Conservation (phyloP, 1,284 basidiomycete species). For the Testicularia cyperi region DNA sequence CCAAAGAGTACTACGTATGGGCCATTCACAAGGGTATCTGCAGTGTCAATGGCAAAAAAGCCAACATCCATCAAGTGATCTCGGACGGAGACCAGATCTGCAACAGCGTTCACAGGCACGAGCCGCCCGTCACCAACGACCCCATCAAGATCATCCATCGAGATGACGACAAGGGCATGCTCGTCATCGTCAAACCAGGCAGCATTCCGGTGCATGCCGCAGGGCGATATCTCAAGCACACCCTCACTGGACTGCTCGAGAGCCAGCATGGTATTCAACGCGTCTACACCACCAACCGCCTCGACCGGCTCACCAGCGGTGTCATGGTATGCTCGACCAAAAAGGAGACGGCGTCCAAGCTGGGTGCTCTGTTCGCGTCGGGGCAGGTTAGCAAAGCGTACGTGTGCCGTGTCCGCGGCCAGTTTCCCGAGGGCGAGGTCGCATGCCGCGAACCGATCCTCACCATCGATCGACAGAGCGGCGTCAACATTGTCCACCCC, state of each 20-base stretch:
- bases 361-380: slow-evolving; percentile 64
- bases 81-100: slow-evolving; percentile 83
- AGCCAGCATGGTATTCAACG: slow-evolving; percentile 80
- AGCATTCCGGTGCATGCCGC: slow-evolving; percentile 58
- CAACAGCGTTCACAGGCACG: slow-evolving; percentile 91
- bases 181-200: slow-evolving; percentile 71
- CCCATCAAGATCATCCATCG: slow-evolving; percentile 78
- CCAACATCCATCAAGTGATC: slow-evolving; percentile 76
- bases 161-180: slow-evolving; percentile 76
- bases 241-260: slow-evolving; percentile 79
- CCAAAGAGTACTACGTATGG: slow-evolving; percentile 61
- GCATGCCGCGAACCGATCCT: slow-evolving; percentile 83
- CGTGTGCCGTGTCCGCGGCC: slow-evolving; percentile 39
- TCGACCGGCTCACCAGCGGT: slow-evolving; percentile 92
- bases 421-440: slow-evolving; percentile 69
- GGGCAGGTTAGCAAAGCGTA: slow-evolving; percentile 70
- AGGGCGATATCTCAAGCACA: slow-evolving; percentile 50
- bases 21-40: slow-evolving; percentile 89
- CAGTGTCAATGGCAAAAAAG: slow-evolving; percentile 82
- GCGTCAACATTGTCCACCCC: slow-evolving; percentile 76
- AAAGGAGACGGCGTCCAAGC: slow-evolving; percentile 69
- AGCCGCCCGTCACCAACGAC: slow-evolving; percentile 87
- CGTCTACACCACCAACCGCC: slow-evolving; percentile 85
- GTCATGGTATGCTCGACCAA: slow-evolving; percentile 90
- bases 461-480: slow-evolving; percentile 92